Percentiles rank a stretch among this genome's conserved stretches.
phyloP scores from a whole-genome alignment of 805 yeast species.

The Pichia phayaonensis region DNA sequence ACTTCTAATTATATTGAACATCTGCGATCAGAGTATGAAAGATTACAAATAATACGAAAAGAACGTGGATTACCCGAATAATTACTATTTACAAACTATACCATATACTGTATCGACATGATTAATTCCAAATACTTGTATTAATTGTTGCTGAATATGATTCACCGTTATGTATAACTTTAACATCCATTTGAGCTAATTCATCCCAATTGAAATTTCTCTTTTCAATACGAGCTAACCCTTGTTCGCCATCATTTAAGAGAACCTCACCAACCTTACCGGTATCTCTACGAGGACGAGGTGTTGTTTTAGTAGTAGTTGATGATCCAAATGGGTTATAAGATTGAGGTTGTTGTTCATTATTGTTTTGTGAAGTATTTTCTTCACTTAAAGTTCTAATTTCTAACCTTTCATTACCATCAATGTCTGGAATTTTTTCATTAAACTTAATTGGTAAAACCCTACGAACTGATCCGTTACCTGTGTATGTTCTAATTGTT shows the following conservation, averaged over 20 bases:
- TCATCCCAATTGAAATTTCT: conserved; percentile 26
- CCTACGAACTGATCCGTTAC: conserved; percentile 78
- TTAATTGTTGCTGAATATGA: conserved; percentile 3
- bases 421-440: conserved; percentile 7
- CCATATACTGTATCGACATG: too few species aligned
- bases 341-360: conserved; percentile 3
- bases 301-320: background rate
- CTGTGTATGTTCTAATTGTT: conserved; percentile 78
- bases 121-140: conserved; percentile 5
- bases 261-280: conserved; percentile 57
- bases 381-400: background rate
- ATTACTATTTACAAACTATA: background rate
- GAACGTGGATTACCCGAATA: background rate
- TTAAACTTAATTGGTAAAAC: conserved; percentile 58
- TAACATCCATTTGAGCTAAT: conserved; percentile 1
- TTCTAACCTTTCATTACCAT: conserved; percentile 12
- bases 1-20: conserved; percentile 41
- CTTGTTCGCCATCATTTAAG: conserved; percentile 48
- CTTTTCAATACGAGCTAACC: conserved; percentile 52
- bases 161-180: background rate
- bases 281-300: conserved; percentile 16
- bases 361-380: background rate
- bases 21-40: conserved; percentile 41
- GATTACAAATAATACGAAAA: conserved; percentile 1
- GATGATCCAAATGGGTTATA: conserved; percentile 10